Evolutionary conservation across 768 basidiomycete genomes (phyloP), one percentile per base, ranked within the genome.

Genomic region (Royoungia palumana): DNA sequence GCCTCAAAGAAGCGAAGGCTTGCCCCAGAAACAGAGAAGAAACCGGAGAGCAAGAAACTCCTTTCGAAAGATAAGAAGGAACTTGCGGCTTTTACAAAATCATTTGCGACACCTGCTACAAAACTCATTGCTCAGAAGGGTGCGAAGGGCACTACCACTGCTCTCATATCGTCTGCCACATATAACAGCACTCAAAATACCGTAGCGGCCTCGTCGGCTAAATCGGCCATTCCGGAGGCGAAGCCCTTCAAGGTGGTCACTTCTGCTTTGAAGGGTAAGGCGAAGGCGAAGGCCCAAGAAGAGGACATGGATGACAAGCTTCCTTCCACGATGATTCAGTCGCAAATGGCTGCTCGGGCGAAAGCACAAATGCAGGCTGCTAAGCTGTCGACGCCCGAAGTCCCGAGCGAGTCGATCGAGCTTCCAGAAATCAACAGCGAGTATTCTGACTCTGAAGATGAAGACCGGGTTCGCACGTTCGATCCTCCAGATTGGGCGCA

Each of bases 391-490:
- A 63, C 70, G 32, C 77, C 81, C 10, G 64, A 71, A 3, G 65
- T 85, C 47, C 69, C 83, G 16, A 88, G 83, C 63, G 88, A 93
- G 72, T 83, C 77, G 62, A 90, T 94, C 58, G 93, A 94, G 59
- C 75, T 99, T 16, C 94, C 95, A 0, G 95, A 98, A 39, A 93
- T 96, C 62, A 87, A 93, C 60, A 93, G 89, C 70, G 95, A 97
- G 60, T 98, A 97, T 68, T 96, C 94, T 6, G 90, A 94, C 68
- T 96, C 94, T 5, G 95, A 93, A 38, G 92, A 94, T 56, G 93
- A 94, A 64, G 83, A 85, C 56, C 81, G 86, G 17, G 76, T 78
- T 35, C 75, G 80, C 55, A 82, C 81, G n/a, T 85, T 82, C 56
- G 78, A 85, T 58, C 80, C 85, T 50, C 90, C 91, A 2, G 75